Percentiles rank a stretch among this genome's conserved stretches.
These are phyloP conservation scores for Jaltomata sinuosa DNA, from an alignment of 257 asterid species.

Conservation along the genomic window DNA sequence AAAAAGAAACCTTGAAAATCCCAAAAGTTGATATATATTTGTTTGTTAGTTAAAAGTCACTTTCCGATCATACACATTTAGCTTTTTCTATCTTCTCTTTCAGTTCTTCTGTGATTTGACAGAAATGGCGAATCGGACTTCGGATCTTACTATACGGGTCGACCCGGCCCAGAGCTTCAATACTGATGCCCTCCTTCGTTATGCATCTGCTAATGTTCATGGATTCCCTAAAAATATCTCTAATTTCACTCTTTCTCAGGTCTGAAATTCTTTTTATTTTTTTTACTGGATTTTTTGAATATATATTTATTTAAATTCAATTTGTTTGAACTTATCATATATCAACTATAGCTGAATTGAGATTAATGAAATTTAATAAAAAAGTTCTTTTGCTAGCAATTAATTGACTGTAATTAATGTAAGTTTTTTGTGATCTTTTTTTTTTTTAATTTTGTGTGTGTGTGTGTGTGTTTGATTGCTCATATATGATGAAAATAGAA, in stretches of 20 bases:
- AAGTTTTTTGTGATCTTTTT: background rate
- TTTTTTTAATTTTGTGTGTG: too few relatives aligned
- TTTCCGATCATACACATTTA: background rate
- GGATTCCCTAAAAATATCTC: conserved; percentile 56
- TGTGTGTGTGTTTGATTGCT: background rate
- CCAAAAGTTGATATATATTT: too few relatives aligned
- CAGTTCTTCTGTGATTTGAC: background rate
- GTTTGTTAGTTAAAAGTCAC: too few relatives aligned
- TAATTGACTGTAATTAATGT: background rate
- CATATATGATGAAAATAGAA: background rate
- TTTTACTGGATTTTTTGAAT: background rate
- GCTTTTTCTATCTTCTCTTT: background rate
- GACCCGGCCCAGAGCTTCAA: conserved; percentile 61
- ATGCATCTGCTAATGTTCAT: conserved; percentile 45
- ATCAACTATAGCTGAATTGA: background rate
- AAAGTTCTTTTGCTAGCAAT: background rate
- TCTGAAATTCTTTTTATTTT: background rate
- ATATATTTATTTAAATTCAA: background rate
- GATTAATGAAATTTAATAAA: background rate
- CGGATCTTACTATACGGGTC: conserved; percentile 57
- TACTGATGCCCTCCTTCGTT: conserved; percentile 40
- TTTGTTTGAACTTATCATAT: background rate
- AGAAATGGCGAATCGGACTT: conserved; percentile 51
- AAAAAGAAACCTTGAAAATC: too few relatives aligned
- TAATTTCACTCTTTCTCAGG: conserved; percentile 59